Conservation (phyloP, 2,329 filamentous ascomycete species). For the Cyanodermella asteris region DNA sequence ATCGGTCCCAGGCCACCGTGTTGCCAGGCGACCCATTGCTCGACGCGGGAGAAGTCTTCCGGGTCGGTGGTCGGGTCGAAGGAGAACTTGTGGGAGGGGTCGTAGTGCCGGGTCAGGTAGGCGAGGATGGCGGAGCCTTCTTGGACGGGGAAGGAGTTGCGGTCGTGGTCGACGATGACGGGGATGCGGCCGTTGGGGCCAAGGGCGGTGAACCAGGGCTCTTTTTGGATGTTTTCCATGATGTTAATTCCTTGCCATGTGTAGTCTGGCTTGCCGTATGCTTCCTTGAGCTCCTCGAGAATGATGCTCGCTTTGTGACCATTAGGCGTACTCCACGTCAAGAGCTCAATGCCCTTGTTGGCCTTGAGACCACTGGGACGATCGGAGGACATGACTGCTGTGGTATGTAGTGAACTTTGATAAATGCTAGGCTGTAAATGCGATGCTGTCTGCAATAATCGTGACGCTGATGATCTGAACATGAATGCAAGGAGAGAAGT, state of each 20-base stretch:
- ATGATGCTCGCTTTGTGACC: constrained; percentile 17
- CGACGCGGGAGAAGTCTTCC: constrained; percentile 28
- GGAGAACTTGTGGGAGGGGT: constrained; percentile 35
- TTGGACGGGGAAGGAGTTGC: constrained; percentile 14
- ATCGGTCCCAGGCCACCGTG: constrained; percentile 65
- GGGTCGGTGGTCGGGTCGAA: constrained; percentile 19
- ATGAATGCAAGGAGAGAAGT: no score
- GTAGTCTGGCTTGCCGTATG: constrained; percentile 29
- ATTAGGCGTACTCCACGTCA: constrained; percentile 68
- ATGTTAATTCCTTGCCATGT: constrained; percentile 37
- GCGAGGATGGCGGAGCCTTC: constrained; percentile 23
- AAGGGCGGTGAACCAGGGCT: constrained; percentile 23
- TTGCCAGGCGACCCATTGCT: constrained; percentile 59
- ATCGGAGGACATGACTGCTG: no score
- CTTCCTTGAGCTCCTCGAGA: constrained; percentile 16
- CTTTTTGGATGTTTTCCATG: constrained; percentile 21
- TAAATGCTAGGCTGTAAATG: no score
- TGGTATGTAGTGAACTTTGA: no score
- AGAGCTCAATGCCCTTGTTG: constrained; percentile 64
- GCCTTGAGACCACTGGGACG: no score
- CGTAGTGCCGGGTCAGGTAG: constrained; percentile 22
- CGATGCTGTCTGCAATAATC: no score
- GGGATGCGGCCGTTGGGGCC: constrained; percentile 28
- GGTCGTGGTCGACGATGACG: constrained; percentile 18
- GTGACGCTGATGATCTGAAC: no score